Percentiles rank a stretch among this genome's conserved stretches.
Conservation (phyloP, 2,329 filamentous ascomycete species). For the Sporothrix phasma region DNA sequence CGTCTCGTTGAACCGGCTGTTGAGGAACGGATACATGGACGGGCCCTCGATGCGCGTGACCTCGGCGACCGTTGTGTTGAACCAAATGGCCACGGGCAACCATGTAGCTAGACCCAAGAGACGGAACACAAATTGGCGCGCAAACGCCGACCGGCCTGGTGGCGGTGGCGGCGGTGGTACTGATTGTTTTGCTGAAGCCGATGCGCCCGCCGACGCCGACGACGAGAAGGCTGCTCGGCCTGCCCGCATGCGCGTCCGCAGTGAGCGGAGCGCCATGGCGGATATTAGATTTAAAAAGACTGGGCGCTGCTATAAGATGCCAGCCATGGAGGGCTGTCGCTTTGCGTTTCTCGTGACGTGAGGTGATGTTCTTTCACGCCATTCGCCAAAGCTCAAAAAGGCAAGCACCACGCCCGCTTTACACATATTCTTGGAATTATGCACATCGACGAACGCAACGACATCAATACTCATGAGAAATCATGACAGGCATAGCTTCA, state of each 20-base stretch:
- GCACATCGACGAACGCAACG: background rate
- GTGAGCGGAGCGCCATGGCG: constrained; percentile 9
- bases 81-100: constrained; percentile 51
- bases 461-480: background rate
- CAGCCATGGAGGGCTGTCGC: background rate
- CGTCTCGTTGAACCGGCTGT: constrained; percentile 52
- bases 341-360: background rate
- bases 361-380: constrained; percentile 3
- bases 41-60: constrained; percentile 47
- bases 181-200: background rate
- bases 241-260: constrained; percentile 15
- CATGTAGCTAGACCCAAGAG: constrained; percentile 48
- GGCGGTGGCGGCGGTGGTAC: background rate
- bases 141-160: constrained; percentile 19
- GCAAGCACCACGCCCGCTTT: background rate
- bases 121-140: constrained; percentile 34
- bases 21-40: constrained; percentile 72
- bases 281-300: background rate
- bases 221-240: background rate
- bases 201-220: background rate
- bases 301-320: background rate
- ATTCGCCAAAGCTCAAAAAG: background rate
- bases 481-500: background rate
- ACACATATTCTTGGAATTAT: background rate
- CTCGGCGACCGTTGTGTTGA: constrained; percentile 52